Evolutionary conservation across 2,329 filamentous ascomycete species (phyloP).

Genomic region (Beauveria sp.): DNA sequence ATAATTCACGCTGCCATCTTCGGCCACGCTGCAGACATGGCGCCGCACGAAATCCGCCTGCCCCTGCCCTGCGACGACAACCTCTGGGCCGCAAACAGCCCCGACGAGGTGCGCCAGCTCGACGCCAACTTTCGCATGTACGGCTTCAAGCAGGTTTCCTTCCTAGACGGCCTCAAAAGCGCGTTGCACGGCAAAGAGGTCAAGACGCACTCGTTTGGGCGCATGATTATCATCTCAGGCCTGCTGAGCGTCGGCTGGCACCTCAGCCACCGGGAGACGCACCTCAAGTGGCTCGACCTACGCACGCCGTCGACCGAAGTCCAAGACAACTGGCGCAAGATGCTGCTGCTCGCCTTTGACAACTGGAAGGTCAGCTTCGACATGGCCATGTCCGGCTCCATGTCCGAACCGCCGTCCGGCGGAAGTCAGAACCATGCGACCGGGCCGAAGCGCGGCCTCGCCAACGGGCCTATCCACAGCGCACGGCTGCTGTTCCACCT

Average conservation of each 20-base stretch:
- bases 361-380: slow-evolving; percentile 85
- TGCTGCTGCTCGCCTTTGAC: slow-evolving; percentile 73
- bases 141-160: slow-evolving; percentile 70
- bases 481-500: slow-evolving; percentile 77
- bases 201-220: slow-evolving; percentile 78
- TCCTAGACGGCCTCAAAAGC: slow-evolving; percentile 76
- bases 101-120: slow-evolving; percentile 66
- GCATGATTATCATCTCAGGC: slow-evolving; percentile 85
- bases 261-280: slow-evolving; percentile 77
- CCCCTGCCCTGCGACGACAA: slow-evolving; percentile 82
- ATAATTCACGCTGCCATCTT: slow-evolving; percentile 89
- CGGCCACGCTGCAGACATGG: slow-evolving; percentile 83
- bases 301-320: slow-evolving; percentile 50
- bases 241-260: slow-evolving; percentile 90
- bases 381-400: slow-evolving; percentile 44
- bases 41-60: slow-evolving; percentile 79
- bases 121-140: slow-evolving; percentile 71
- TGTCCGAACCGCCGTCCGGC: slow-evolving; percentile 22
- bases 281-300: slow-evolving; percentile 71
- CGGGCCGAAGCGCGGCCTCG: slow-evolving; percentile 40
- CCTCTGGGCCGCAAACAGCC: slow-evolving; percentile 74
- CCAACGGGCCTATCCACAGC: slow-evolving; percentile 63
- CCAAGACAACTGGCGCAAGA: slow-evolving; percentile 70
- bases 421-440: not conserved
- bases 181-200: slow-evolving; percentile 76